These are phyloP conservation scores for Aphanomyces euteiches DNA, from an alignment of 352 stramenopile genomes.

Conservation along the genomic window DNA sequence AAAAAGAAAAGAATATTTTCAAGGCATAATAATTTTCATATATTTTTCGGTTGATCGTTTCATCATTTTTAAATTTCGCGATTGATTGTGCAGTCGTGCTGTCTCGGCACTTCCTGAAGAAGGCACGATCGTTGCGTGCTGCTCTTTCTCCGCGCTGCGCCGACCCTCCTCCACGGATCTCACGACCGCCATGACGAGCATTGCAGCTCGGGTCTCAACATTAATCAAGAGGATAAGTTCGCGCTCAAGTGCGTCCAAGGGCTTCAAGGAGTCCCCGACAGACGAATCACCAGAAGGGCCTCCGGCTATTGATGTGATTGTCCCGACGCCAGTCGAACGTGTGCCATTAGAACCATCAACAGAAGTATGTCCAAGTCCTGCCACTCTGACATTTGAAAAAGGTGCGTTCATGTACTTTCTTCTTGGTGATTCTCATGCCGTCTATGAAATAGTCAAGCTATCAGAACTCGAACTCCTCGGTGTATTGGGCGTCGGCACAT, in stretches of 20 bases:
- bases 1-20: too few relatives aligned
- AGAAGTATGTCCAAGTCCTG: slow-evolving; percentile 26
- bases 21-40: too few relatives aligned
- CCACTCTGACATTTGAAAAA: slow-evolving; percentile 24
- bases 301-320: neutral
- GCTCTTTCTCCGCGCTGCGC: neutral
- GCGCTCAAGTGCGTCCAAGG: neutral
- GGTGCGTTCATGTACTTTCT: slow-evolving; percentile 13
- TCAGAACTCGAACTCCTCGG: slow-evolving; percentile 46
- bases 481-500: slow-evolving; percentile 71
- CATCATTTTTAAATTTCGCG: neutral
- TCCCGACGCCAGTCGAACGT: neutral
- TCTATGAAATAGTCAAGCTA: neutral
- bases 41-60: too few relatives aligned
- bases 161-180: neutral
- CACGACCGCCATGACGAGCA: slow-evolving; percentile 1
- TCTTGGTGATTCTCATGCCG: neutral
- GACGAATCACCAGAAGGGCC: neutral
- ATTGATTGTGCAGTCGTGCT: neutral
- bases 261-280: neutral
- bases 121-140: neutral
- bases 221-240: slow-evolving; percentile 12
- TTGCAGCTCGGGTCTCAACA: slow-evolving; percentile 2
- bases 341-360: neutral
- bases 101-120: neutral